phyloP scores from a whole-genome alignment of 495 filamentous ascomycete species.

The Monascus purpureus region DNA sequence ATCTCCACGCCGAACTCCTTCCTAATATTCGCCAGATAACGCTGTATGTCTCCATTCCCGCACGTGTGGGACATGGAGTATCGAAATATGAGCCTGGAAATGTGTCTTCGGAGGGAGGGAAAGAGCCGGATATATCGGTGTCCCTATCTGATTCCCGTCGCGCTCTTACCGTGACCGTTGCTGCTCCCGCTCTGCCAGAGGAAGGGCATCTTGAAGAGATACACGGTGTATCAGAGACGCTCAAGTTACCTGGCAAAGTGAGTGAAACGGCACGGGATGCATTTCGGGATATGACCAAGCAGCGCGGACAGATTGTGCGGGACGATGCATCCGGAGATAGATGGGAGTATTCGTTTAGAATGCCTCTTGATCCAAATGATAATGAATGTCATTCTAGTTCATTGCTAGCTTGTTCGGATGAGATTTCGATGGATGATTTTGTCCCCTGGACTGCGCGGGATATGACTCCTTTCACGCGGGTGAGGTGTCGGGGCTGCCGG shows the following conservation, averaged over 20 bases:
- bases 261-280: constrained; percentile 14
- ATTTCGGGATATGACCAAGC: constrained; percentile 2
- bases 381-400: too few species aligned
- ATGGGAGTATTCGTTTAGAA: constrained; percentile 46
- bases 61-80: constrained; percentile 2
- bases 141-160: constrained; percentile 27
- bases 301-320: neutral
- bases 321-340: constrained; percentile 1
- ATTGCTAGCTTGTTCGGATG: constrained; percentile 6
- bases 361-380: constrained; percentile 42
- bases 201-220: neutral
- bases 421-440: constrained; percentile 23
- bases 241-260: constrained; percentile 55
- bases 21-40: constrained; percentile 77
- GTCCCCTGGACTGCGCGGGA: constrained; percentile 64
- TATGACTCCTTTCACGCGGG: constrained; percentile 35
- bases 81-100: neutral
- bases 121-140: constrained; percentile 3
- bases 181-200: constrained; percentile 24
- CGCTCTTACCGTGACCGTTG: constrained; percentile 19
- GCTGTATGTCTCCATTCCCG: constrained; percentile 51
- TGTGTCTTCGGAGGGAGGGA: neutral
- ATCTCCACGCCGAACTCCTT: constrained; percentile 75
- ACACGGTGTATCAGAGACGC: constrained; percentile 31
- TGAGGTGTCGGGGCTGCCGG: constrained; percentile 53